A percentile compares a stretch with the other conserved stretches of the same genome.
phyloP scores from a whole-genome alignment of 2,329 filamentous ascomycete genomes.

The Cordyceps javanica region DNA sequence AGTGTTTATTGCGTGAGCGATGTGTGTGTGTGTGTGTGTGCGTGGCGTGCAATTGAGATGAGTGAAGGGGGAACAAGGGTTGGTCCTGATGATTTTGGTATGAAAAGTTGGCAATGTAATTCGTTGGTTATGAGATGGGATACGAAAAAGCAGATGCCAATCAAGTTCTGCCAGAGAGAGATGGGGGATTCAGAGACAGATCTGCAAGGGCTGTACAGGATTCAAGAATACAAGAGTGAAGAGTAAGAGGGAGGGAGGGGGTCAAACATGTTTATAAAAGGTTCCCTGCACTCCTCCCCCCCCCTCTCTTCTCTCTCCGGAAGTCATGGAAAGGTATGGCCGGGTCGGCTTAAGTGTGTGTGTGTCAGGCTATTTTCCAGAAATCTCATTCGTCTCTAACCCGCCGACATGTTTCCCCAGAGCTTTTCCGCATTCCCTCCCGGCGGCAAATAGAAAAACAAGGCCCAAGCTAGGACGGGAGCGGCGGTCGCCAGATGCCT shows the following conservation, averaged over 20 bases:
- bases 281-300: no score
- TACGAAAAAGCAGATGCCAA: no score
- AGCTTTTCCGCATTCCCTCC: not conserved
- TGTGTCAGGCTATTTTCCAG: constrained; percentile 6
- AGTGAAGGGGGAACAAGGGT: not conserved
- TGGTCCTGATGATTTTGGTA: not conserved
- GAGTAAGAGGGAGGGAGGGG: not conserved
- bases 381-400: constrained; percentile 1
- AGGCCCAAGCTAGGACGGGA: not conserved
- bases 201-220: not conserved
- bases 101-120: no score
- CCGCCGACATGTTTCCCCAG: not conserved
- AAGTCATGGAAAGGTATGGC: not conserved
- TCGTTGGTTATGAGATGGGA: no score
- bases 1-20: not conserved
- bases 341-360: constrained; percentile 2
- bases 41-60: not conserved
- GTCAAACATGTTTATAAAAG: constrained; percentile 6
- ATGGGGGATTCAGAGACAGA: not conserved
- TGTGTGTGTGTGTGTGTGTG: not conserved
- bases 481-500: not conserved
- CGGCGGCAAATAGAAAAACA: not conserved
- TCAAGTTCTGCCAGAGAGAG: no score
- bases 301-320: no score
- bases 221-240: not conserved